Percentiles rank a stretch among this genome's conserved stretches.
phyloP scores from a whole-genome alignment of 1,284 basidiomycete genomes.

The Ustilago lituana region DNA sequence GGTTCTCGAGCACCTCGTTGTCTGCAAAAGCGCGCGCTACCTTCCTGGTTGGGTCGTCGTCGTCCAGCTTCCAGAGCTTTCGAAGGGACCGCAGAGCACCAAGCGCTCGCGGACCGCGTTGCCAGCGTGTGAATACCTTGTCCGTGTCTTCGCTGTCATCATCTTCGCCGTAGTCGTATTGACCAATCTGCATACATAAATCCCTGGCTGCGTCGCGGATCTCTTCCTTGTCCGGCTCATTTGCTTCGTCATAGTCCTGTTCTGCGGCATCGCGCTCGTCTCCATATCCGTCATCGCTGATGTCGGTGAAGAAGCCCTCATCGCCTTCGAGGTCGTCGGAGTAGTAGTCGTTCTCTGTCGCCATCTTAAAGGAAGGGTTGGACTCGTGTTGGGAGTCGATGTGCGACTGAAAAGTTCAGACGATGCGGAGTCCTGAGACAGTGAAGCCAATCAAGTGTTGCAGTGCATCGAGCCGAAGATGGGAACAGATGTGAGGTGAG shows the following conservation, averaged over 20 bases:
- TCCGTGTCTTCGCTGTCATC: constrained; percentile 12
- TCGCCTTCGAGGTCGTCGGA: constrained; percentile 54
- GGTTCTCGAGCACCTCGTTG: constrained; percentile 61
- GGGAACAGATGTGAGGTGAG: no score
- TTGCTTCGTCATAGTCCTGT: constrained; percentile 22
- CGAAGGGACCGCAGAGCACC: constrained; percentile 62
- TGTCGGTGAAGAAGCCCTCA: constrained; percentile 38
- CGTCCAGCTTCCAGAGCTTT: constrained; percentile 63
- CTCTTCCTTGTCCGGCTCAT: constrained; percentile 45
- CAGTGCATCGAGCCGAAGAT: no score
- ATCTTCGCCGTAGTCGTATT: constrained; percentile 56
- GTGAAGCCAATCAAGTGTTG: no score
- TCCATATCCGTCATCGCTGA: constrained; percentile 29
- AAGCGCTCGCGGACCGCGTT: constrained; percentile 56
- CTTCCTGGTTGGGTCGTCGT: constrained; percentile 58
- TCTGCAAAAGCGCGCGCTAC: constrained; percentile 63
- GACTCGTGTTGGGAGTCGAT: no score
- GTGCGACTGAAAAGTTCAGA: no score
- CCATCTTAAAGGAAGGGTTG: constrained; percentile 15
- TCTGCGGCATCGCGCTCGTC: constrained; percentile 9
- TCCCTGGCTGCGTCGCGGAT: constrained; percentile 54
- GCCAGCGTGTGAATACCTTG: constrained; percentile 53
- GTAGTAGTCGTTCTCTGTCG: constrained; percentile 43
- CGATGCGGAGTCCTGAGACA: no score
- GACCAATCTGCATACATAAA: constrained; percentile 63